Conservation (phyloP, 164 flowering plant genomes). For the Magnolia sinica region DNA sequence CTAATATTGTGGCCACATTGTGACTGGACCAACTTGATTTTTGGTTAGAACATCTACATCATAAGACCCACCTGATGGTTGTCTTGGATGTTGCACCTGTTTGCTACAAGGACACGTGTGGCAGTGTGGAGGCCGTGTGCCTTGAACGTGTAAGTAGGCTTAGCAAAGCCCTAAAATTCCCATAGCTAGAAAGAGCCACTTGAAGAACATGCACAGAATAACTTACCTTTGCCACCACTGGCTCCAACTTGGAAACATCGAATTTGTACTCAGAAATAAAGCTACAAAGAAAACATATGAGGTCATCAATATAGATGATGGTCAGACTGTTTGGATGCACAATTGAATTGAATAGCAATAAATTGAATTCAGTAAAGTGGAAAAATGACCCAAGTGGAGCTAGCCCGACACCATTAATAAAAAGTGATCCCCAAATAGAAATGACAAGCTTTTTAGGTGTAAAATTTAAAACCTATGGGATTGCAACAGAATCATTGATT, state of each 20-base stretch:
- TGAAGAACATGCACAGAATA: conserved; percentile 1
- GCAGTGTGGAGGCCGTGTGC: too few species aligned
- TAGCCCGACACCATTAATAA: background rate
- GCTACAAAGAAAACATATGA: background rate
- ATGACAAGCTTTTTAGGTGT: background rate
- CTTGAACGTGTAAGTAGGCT: too few species aligned
- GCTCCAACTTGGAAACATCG: conserved; percentile 89
- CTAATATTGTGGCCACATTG: too few species aligned
- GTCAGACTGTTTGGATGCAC: background rate
- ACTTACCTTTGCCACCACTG: conserved; percentile 92
- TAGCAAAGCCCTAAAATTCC: background rate
- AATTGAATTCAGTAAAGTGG: background rate
- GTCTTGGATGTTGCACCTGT: too few species aligned
- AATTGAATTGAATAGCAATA: too few species aligned
- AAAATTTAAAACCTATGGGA: too few species aligned
- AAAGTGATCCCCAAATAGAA: background rate
- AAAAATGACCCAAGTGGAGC: background rate
- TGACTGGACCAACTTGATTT: too few species aligned
- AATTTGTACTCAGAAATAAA: conserved; percentile 57
- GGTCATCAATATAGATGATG: background rate
- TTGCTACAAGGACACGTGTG: too few species aligned
- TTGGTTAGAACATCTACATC: too few species aligned
- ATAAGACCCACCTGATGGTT: too few species aligned
- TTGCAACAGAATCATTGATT: too few species aligned
- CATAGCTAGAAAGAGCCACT: background rate